Base-by-base conservation (phyloP, 1,284 basidiomycete genomes). In the Leccinum huronense region DNA sequence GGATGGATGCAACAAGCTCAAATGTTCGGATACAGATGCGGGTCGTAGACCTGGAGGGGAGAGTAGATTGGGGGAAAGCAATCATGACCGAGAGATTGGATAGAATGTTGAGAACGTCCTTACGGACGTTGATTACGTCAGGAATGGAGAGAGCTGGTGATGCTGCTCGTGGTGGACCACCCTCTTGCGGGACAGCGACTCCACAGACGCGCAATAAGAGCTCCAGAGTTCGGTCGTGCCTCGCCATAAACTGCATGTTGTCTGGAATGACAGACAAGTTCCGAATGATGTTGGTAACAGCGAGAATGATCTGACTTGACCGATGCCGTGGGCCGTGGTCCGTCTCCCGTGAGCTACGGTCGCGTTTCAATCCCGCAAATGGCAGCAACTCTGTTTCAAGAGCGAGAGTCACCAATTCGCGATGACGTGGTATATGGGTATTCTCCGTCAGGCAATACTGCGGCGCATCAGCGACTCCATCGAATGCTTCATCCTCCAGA, bases 401-500 rank as follows among this genome's bases (percentile, higher is more conserved):
- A 55, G 90, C 79, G 51, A 80, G 62, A 62, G 84, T 83, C 27
- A 89, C 78, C 55, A 94, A 77, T 68, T 89, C 85, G 45, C 83
- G 84, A 70, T 93, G 84, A 7, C 88, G 90, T 61, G 81, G 76
- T 67, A 89, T 80, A 48, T 69, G 73, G 38, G 72, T 70, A 63
- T 77, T 70, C 23, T 76, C 74, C 55, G 71, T 67, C 55, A 73
- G 62, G 65, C 73, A 65, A 65, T 77, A 66, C 30, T 77, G 75
- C 4, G 75, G 68, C n/a, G 71, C 66, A 31, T 83, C 82, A 63
- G 80, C 81, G 42, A 78, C 76, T 11, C 81, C 86, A 14, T 83
- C 85, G 71, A 97, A 94, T 5, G 89, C 90, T 45, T 86, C 78
- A 67, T 97, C 94, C 72, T 94, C 90, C 57, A 98, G 78, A 60